These are phyloP conservation scores for Trametes coccinea DNA, from an alignment of 768 basidiomycete species.

Conservation along the genomic window DNA sequence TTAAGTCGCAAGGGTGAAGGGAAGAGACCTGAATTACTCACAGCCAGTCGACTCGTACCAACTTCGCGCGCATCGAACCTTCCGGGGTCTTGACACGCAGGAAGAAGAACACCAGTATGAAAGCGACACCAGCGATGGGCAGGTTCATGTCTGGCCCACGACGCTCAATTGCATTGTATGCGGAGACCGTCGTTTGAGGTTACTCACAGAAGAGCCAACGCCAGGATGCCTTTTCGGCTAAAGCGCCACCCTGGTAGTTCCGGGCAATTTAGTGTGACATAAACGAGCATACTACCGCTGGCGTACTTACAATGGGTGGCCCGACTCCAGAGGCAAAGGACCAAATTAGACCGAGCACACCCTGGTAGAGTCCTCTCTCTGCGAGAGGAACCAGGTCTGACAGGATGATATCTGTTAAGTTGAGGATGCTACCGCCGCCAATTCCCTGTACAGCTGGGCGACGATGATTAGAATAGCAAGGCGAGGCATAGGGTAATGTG, in stretches of 20 bases:
- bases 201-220: constrained; percentile 25
- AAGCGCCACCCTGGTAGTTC: constrained; percentile 23
- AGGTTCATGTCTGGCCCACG: constrained; percentile 9
- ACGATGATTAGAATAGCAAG: neutral
- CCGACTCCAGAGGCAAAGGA: neutral
- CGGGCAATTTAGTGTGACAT: neutral
- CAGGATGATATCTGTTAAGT: constrained; percentile 19
- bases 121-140: constrained; percentile 4
- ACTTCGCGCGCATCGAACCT: constrained; percentile 15
- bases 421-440: constrained; percentile 21
- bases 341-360: neutral
- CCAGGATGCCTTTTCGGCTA: constrained; percentile 25
- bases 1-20: constrained; percentile 15
- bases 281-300: neutral
- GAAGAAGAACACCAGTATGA: constrained; percentile 13
- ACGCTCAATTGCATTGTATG: neutral
- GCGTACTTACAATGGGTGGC: neutral
- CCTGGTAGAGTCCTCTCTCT: constrained; percentile 32
- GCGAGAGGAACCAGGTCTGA: constrained; percentile 23
- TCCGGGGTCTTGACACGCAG: constrained; percentile 25
- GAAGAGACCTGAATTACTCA: constrained; percentile 5
- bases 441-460: constrained; percentile 19
- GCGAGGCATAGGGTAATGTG: neutral
- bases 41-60: constrained; percentile 30
- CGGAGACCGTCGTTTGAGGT: no score